These are phyloP conservation scores for Mycena amicta DNA, from an alignment of 768 basidiomycete species.

Conservation along the genomic window DNA sequence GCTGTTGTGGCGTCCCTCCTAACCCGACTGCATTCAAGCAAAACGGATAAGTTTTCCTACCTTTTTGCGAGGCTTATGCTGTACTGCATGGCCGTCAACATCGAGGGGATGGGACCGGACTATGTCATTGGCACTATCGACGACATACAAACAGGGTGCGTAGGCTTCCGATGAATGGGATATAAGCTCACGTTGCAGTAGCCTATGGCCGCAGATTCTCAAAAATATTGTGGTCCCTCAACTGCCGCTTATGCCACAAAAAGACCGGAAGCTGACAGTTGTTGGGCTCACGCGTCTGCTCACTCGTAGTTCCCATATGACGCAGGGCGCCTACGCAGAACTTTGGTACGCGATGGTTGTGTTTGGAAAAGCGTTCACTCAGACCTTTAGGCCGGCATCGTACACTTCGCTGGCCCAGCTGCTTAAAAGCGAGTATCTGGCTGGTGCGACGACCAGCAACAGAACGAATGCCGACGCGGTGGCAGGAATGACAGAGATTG, in stretches of 20 bases:
- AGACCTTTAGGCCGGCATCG: conserved; percentile 57
- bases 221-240: conserved; percentile 80
- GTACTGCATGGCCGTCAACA: conserved; percentile 74
- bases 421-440: conserved; percentile 77
- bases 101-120: conserved; percentile 76
- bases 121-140: conserved; percentile 79
- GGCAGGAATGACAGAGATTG: conserved; percentile 71
- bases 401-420: conserved; percentile 76
- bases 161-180: too few relatives aligned
- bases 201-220: conserved; percentile 80
- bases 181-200: too few relatives aligned
- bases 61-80: conserved; percentile 79
- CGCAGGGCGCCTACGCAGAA: conserved; percentile 60
- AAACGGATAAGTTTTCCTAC: conserved; percentile 87
- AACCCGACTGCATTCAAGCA: conserved; percentile 83
- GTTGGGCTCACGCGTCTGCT: conserved; percentile 82
- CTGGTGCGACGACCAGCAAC: conserved; percentile 35
- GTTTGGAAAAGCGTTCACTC: not conserved
- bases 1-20: conserved; percentile 76
- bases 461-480: conserved; percentile 44
- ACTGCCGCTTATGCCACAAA: conserved; percentile 74
- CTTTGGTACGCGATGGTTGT: conserved; percentile 53
- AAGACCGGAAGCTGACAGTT: conserved; percentile 82
- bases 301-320: conserved; percentile 71
- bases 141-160: conserved; percentile 82